Percentiles rank a stretch among this genome's conserved stretches.
Conservation (phyloP, 2,329 filamentous ascomycete genomes). For the Pseudogymnoascus sp. region DNA sequence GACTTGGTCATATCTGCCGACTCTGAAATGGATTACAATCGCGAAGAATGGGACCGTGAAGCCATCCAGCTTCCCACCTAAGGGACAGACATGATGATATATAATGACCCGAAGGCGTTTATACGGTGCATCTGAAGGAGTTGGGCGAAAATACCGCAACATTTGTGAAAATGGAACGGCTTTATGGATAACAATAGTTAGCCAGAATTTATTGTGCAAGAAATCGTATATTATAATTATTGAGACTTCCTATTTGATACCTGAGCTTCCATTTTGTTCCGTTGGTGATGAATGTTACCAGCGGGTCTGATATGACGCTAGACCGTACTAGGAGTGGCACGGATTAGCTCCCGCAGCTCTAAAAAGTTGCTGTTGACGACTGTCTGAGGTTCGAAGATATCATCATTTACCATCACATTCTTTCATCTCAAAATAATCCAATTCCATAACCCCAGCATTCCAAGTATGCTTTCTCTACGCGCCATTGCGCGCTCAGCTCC, state of each 20-base stretch:
- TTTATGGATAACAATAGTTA: neutral
- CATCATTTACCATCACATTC: conserved; percentile 7
- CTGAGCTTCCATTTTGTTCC: neutral
- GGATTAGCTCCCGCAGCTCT: conserved; percentile 8
- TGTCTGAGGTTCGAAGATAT: neutral
- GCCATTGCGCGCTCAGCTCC: conserved; percentile 59
- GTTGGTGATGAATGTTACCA: neutral
- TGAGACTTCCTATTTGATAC: neutral
- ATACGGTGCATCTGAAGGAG: conserved; percentile 3
- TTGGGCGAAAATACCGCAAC: conserved; percentile 1
- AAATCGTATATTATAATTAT: neutral
- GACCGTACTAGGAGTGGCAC: neutral
- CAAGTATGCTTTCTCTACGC: conserved; percentile 63
- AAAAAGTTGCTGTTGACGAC: conserved; percentile 8
- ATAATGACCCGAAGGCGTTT: conserved; percentile 3
- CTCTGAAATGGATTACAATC: conserved; percentile 70
- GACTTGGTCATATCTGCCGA: conserved; percentile 72
- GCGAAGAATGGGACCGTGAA: conserved; percentile 56
- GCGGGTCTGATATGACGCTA: conserved; percentile 6
- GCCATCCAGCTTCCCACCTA: conserved; percentile 73
- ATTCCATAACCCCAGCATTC: conserved; percentile 12
- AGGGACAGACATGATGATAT: conserved; percentile 33
- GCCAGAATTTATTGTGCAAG: neutral
- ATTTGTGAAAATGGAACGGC: neutral
- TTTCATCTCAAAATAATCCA: conserved; percentile 13